A percentile compares a stretch with the other conserved stretches of the same genome.
These are phyloP conservation scores for Hypomontagnella submonticulosa DNA, from an alignment of 495 filamentous ascomycete genomes.

Conservation along the genomic window DNA sequence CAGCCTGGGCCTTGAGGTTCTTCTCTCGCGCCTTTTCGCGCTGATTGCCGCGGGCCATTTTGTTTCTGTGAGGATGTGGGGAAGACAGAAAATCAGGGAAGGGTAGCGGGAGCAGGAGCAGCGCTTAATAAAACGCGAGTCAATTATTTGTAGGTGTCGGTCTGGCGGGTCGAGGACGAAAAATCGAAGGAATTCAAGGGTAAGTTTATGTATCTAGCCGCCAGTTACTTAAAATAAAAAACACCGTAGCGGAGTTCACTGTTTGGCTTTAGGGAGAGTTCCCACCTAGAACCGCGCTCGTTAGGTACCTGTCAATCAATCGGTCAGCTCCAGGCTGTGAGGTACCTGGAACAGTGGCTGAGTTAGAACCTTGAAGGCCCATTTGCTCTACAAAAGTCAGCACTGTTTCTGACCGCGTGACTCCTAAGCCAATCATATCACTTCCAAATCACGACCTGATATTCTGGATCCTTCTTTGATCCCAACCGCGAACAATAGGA, in stretches of 20 bases:
- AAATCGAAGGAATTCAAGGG: constrained; percentile 7
- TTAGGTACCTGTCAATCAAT: neutral
- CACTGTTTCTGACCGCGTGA: constrained; percentile 7
- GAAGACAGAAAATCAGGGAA: constrained; percentile 16
- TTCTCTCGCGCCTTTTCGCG: constrained; percentile 89
- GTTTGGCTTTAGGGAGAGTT: constrained; percentile 9
- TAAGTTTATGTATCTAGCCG: constrained; percentile 34
- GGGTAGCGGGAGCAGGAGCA: constrained; percentile 17
- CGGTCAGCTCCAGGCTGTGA: constrained; percentile 12
- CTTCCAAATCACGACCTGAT: constrained; percentile 3
- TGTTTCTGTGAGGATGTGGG: constrained; percentile 32
- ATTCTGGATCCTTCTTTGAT: constrained; percentile 33
- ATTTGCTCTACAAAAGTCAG: constrained; percentile 1
- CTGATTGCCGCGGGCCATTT: constrained; percentile 94
- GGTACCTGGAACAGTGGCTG: constrained; percentile 1
- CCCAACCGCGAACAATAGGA: neutral
- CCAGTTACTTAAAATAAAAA: constrained; percentile 43
- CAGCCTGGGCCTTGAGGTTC: constrained; percentile 72
- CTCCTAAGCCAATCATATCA: constrained; percentile 32
- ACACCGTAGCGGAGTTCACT: neutral
- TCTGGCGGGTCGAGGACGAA: constrained; percentile 2
- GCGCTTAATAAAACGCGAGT: constrained; percentile 41
- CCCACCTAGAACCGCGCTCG: constrained; percentile 33
- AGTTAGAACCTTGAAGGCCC: neutral
- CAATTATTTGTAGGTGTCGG: constrained; percentile 7